Conservation (phyloP, 345 rosid species). For the Corchorus olitorius region DNA sequence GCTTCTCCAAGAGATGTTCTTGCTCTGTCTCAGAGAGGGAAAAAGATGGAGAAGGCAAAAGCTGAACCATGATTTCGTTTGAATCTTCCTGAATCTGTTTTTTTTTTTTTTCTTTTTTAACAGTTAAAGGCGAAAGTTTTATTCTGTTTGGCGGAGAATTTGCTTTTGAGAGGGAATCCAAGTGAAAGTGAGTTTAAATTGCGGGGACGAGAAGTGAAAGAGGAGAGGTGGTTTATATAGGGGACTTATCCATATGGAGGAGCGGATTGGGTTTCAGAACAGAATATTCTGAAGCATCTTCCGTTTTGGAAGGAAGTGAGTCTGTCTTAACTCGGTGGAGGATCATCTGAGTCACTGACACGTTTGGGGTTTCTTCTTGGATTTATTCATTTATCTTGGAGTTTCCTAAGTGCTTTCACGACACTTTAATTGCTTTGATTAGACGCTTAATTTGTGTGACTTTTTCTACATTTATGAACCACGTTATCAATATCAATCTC, state of each 20-base stretch:
- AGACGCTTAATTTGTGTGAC: neutral
- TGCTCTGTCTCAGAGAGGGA: conserved; percentile 10
- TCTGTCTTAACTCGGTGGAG: conserved; percentile 20
- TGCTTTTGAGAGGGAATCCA: neutral
- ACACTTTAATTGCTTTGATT: neutral
- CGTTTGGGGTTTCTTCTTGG: neutral
- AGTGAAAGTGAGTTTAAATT: neutral
- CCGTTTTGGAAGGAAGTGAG: conserved; percentile 26
- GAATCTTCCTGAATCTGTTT: neutral
- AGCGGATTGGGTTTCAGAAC: neutral
- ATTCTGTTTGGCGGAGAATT: neutral
- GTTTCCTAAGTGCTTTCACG: neutral
- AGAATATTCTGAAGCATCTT: conserved; percentile 25
- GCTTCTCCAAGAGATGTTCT: conserved; percentile 27
- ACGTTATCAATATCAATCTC: neutral
- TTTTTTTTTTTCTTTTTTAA: neutral
- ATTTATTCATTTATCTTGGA: neutral
- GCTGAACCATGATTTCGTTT: neutral
- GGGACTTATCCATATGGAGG: neutral
- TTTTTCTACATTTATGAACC: neutral
- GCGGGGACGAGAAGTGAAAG: too few relatives aligned
- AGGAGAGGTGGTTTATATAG: conserved; percentile 9
- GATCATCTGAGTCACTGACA: conserved; percentile 6
- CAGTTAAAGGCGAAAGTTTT: neutral
- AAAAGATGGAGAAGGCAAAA: neutral